phyloP scores from a whole-genome alignment of 2,329 filamentous ascomycete genomes.

The Hymenoscyphus linearis region DNA sequence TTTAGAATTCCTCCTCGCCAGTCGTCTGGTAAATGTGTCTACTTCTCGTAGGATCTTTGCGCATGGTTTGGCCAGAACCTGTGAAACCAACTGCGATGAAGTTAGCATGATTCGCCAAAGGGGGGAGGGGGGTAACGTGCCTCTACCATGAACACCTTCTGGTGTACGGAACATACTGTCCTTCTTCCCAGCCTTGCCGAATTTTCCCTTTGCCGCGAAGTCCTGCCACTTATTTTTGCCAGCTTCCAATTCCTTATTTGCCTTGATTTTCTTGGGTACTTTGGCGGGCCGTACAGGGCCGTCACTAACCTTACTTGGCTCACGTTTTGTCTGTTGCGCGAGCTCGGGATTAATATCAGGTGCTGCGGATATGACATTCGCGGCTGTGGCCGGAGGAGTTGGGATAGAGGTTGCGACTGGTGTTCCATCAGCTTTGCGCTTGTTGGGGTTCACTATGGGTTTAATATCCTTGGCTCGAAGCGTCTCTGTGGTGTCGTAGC shows the following conservation, averaged over 20 bases:
- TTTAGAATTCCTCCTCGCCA: slow-evolving; percentile 57
- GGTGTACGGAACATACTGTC: slow-evolving; percentile 97
- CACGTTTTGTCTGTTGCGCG: slow-evolving; percentile 57
- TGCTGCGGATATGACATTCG: slow-evolving; percentile 34
- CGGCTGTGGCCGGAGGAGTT: slow-evolving; percentile 34
- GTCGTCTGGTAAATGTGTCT: slow-evolving; percentile 80
- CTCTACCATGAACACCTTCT: slow-evolving; percentile 78
- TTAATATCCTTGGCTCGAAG: slow-evolving; percentile 78
- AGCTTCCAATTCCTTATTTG: slow-evolving; percentile 84
- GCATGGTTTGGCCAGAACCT: slow-evolving; percentile 91
- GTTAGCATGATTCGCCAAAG: slow-evolving; percentile 27
- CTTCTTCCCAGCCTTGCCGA: slow-evolving; percentile 66
- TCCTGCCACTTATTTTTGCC: slow-evolving; percentile 94
- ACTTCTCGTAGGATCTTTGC: slow-evolving; percentile 77
- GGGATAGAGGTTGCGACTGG: slow-evolving; percentile 44
- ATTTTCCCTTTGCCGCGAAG: slow-evolving; percentile 74
- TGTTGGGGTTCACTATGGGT: slow-evolving; percentile 65
- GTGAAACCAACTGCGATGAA: slow-evolving; percentile 76
- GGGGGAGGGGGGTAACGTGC: slow-evolving; percentile 43
- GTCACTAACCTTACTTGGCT: slow-evolving; percentile 58
- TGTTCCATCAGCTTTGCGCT: slow-evolving; percentile 80
- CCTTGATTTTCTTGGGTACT: slow-evolving; percentile 81
- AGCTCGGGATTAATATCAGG: slow-evolving; percentile 58
- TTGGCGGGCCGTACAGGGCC: slow-evolving; percentile 57
- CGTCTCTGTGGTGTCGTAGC: slow-evolving; percentile 80